These are phyloP conservation scores for Elsinoe necatrix DNA, from an alignment of 2,329 filamentous ascomycete genomes.

Conservation along the genomic window DNA sequence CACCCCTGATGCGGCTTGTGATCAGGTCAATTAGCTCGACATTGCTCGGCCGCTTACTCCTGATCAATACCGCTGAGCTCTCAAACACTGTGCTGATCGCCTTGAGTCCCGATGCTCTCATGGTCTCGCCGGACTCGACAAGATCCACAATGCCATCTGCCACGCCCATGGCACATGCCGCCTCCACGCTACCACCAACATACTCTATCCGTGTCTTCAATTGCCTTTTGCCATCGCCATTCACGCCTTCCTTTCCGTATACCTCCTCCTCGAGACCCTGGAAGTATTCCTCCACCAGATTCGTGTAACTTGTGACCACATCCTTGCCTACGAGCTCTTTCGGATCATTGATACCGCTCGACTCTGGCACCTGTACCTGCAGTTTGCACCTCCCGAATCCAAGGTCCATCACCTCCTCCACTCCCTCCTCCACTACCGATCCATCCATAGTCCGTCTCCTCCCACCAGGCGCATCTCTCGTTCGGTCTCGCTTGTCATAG, in stretches of 20 bases:
- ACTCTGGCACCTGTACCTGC: slow-evolving; percentile 92
- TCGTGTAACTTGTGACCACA: slow-evolving; percentile 91
- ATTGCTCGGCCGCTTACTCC: slow-evolving; percentile 76
- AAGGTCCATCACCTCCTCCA: slow-evolving; percentile 82
- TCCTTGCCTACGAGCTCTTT: slow-evolving; percentile 83
- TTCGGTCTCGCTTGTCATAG: slow-evolving; percentile 39
- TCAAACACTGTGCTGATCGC: slow-evolving; percentile 90
- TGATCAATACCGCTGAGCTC: slow-evolving; percentile 82
- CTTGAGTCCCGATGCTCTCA: slow-evolving; percentile 89
- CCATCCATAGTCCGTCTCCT: slow-evolving; percentile 6
- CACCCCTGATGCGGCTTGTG: slow-evolving; percentile 75
- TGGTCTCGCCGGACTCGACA: slow-evolving; percentile 98
- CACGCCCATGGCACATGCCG: slow-evolving; percentile 88
- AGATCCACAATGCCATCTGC: slow-evolving; percentile 97
- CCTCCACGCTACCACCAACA: slow-evolving; percentile 92
- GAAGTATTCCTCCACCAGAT: slow-evolving; percentile 77
- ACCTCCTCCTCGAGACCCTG: slow-evolving; percentile 57
- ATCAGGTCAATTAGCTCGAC: slow-evolving; percentile 75
- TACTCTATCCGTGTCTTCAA: slow-evolving; percentile 84
- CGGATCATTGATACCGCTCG: slow-evolving; percentile 61
- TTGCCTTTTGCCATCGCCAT: slow-evolving; percentile 42
- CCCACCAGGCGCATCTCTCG: slow-evolving; percentile 39
- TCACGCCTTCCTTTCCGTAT: slow-evolving; percentile 29
- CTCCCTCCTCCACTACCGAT: slow-evolving; percentile 33
- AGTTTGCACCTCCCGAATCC: slow-evolving; percentile 86